Percentiles rank a stretch among this genome's conserved stretches.
phyloP scores from a whole-genome alignment of 1,139 yeast genomes.

The Magnusiomyces ingens region DNA sequence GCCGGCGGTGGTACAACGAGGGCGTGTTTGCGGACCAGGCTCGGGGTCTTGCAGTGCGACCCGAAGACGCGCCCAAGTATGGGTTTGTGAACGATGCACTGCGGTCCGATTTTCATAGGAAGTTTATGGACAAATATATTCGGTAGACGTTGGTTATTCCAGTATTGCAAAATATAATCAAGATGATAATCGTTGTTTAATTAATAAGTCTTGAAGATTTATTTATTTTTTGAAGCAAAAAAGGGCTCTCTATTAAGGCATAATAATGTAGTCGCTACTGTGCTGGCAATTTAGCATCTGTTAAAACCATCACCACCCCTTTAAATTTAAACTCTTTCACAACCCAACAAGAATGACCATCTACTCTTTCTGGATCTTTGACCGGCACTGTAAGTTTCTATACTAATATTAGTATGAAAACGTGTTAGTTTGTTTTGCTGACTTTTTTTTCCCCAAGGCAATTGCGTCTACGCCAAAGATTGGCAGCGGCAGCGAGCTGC shows the following conservation, averaged over 20 bases:
- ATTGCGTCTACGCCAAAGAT: conserved; percentile 61
- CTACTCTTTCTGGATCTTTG: conserved; percentile 81
- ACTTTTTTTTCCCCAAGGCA: conserved; percentile 30
- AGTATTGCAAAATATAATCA: neutral
- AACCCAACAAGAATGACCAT: conserved; percentile 41
- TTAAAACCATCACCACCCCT: neutral
- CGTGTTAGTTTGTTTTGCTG: too few relatives aligned
- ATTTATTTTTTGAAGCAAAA: too few relatives aligned
- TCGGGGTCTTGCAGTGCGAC: conserved; percentile 17
- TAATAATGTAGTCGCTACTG: neutral
- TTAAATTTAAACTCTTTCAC: neutral
- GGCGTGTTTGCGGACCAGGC: conserved; percentile 42
- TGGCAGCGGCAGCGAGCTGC: conserved; percentile 10
- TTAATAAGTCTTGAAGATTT: too few relatives aligned
- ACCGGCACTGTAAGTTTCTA: conserved; percentile 59
- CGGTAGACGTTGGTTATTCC: conserved; percentile 29
- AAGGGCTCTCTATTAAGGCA: too few relatives aligned
- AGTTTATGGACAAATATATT: conserved; percentile 62
- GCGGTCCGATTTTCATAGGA: conserved; percentile 62
- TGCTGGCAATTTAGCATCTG: too few relatives aligned
- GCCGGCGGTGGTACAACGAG: conserved; percentile 41
- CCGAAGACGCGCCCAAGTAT: conserved; percentile 21
- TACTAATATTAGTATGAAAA: neutral
- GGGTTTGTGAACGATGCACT: conserved; percentile 60
- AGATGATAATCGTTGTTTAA: too few relatives aligned